Conservation (phyloP, 225 moss, liverwort and hornwort species). For the Physcomitrellopsis africana region DNA sequence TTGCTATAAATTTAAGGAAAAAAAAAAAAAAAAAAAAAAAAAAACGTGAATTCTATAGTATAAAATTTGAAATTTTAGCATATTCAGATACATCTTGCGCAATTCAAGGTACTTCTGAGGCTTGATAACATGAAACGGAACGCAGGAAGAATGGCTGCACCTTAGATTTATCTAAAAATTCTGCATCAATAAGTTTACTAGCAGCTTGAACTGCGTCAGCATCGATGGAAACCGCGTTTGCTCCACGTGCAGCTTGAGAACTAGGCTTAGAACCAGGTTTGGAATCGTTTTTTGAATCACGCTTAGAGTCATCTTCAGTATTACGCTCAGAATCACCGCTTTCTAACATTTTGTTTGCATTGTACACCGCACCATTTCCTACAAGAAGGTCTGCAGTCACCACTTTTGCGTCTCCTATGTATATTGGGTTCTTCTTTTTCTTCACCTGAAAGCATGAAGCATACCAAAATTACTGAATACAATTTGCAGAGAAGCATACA, state of each 20-base stretch:
- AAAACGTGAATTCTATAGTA: too few species aligned
- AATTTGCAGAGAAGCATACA: not conserved
- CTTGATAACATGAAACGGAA: too few species aligned
- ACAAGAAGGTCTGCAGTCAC: constrained; percentile 15
- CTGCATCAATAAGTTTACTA: constrained; percentile 49
- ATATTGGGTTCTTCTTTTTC: not conserved
- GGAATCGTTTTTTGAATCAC: too few species aligned
- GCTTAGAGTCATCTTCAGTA: too few species aligned
- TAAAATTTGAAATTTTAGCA: too few species aligned
- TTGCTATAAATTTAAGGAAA: too few species aligned
- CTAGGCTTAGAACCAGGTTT: too few species aligned
- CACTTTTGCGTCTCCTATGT: constrained; percentile 13
- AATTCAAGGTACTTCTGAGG: too few species aligned
- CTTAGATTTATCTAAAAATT: constrained; percentile 43
- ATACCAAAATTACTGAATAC: not conserved
- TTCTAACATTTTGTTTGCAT: not conserved
- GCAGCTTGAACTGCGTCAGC: constrained; percentile 49
- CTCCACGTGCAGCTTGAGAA: constrained; percentile 32
- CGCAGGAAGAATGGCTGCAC: constrained; percentile 14
- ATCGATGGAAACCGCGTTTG: constrained; percentile 39
- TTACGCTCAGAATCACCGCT: not conserved
- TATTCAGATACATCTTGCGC: too few species aligned
- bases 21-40: too few species aligned
- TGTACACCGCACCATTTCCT: constrained; percentile 2
- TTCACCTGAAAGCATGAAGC: constrained; percentile 8